Evolutionary conservation across 2,329 filamentous ascomycete genomes (phyloP), one percentile per base, ranked within the genome.

Genomic region (Fusarium papillatum): DNA sequence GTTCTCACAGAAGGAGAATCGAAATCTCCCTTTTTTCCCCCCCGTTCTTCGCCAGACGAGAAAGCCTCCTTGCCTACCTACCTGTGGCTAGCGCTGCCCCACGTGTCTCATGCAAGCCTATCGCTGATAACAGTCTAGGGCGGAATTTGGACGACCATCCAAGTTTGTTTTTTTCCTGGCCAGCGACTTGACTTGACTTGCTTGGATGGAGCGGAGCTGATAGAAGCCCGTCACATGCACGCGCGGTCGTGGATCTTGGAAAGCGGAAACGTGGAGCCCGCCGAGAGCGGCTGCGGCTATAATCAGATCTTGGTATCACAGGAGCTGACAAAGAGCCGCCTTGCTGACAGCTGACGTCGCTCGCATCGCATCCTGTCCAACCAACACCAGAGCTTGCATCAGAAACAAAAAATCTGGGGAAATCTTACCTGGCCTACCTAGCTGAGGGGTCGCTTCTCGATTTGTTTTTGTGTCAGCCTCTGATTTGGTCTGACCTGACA

Each of bases 301-400:
- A 66, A 46, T 14, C 38, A 65, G 64, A 46, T 60, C 34, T 31
- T 34, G 43, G 59, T 41, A 41, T 63, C 39, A 72, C 62, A 62
- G 29, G 29, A 64, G 59, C 73, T 70, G 73, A 76, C 70, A 68
- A 72, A 75, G 75, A 73, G 69, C 31, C n/a, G 55, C 71, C 66
- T 74, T 59, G 46, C 24, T 65, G 50, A 63, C 63, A 48, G 63
- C 63, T 66, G 48, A 34, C 64, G 50, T 29, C 62, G 48, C 41
- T 26, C 64, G 64, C 36, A 55, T 50, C 70, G 63, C 38, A 57
- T 50, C 71, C 71, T 62, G 66, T 66, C 70, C 64, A 76, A 76
- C 73, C 70, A 76, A 13, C 34, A 66, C 17, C 39, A 57, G 26
- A 57, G 34, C 34, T 34, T 29, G 38, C 24, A 24, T 36, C 36